Evolutionary conservation across 2,329 filamentous ascomycete genomes (phyloP), one percentile per base, ranked within the genome.

Genomic region (Penicillium decumbens): DNA sequence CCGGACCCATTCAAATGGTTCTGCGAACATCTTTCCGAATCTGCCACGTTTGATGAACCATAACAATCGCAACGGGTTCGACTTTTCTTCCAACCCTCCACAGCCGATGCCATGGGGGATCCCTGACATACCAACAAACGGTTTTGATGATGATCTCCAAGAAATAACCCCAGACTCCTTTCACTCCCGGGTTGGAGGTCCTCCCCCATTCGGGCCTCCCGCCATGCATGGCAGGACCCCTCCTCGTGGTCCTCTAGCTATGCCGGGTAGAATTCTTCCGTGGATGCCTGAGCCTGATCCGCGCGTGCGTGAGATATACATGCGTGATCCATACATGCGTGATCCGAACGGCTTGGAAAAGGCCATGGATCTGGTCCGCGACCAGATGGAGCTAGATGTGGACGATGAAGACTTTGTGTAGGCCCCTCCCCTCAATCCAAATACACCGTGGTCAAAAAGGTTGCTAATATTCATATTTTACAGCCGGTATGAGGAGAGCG

Each of bases 401-500:
- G 52, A 53, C 2, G 47, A 55, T 25, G 52, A 45, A 3, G 55
- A 51, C 27, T 28, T 54, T 13, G 37, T 47, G 50, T 53, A 38
- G 10, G 37, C 43, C 5, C 50, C 9, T 28, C 27, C 25, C 24
- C 15, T 13, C 6, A 3, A 5, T 30, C 27, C 12, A n/a, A 27
- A 41, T n/a, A 20, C 18, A 2, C 4, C 3, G 15, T 12, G 10
- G 5, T 15, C 15, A 5, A 30, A 29, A 18, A 23, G 3, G 20
- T 23, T 40, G 37, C 48, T 53, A 30, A 55, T 44, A 2, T 12
- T 55, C 41, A 38, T 50, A 61, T 6, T 32, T 29, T 35, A 40
- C 32, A 62, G 64, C 37, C 54, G 51, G 2, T 57, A 62, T 41
- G 58, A 58, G 27, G 56, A 54, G 39, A 72, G 70, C 25, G 75